phyloP scores from a whole-genome alignment of 2,329 filamentous ascomycete genomes.

The Penicillium sp. region DNA sequence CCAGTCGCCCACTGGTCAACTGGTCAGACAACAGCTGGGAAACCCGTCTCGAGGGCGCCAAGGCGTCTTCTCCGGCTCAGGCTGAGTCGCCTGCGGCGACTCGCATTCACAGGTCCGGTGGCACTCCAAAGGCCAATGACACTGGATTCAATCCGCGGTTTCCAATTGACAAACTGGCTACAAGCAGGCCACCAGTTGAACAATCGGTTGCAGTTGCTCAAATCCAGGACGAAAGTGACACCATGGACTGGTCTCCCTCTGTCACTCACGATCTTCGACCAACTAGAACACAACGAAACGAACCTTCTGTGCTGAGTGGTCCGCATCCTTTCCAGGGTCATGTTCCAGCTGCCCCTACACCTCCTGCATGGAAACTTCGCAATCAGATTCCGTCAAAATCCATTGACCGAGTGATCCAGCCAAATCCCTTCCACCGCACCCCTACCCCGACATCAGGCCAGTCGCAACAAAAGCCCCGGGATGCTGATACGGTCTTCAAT shows the following conservation, averaged over 20 bases:
- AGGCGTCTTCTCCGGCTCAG: slow-evolving; percentile 18
- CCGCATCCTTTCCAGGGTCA: slow-evolving; percentile 47
- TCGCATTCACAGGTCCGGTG: slow-evolving; percentile 10
- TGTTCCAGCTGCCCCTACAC: slow-evolving; percentile 42
- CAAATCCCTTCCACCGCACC: slow-evolving; percentile 40
- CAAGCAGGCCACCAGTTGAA: slow-evolving; percentile 23
- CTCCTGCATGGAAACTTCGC: slow-evolving; percentile 43
- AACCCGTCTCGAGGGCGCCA: slow-evolving; percentile 22
- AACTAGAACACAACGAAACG: slow-evolving; percentile 31
- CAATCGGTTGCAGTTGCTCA: slow-evolving; percentile 31
- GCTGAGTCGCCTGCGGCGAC: slow-evolving; percentile 14
- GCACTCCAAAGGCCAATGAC: slow-evolving; percentile 15
- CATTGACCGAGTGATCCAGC: slow-evolving; percentile 36
- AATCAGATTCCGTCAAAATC: slow-evolving; percentile 35
- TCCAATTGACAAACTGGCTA: slow-evolving; percentile 44
- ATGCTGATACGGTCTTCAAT: slow-evolving; percentile 39
- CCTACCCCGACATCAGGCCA: slow-evolving; percentile 26
- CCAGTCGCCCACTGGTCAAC: slow-evolving; percentile 43
- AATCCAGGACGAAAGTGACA: slow-evolving; percentile 43
- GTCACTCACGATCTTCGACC: slow-evolving; percentile 37
- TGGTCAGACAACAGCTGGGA: slow-evolving; percentile 43
- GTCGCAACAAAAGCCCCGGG: slow-evolving; percentile 18
- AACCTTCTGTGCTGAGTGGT: slow-evolving; percentile 31
- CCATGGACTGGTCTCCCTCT: slow-evolving; percentile 56
- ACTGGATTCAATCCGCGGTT: slow-evolving; percentile 31